A percentile compares a stretch with the other conserved stretches of the same genome.
These are phyloP conservation scores for Penstemon barbatus DNA, from an alignment of 257 asterid genomes.

Conservation along the genomic window DNA sequence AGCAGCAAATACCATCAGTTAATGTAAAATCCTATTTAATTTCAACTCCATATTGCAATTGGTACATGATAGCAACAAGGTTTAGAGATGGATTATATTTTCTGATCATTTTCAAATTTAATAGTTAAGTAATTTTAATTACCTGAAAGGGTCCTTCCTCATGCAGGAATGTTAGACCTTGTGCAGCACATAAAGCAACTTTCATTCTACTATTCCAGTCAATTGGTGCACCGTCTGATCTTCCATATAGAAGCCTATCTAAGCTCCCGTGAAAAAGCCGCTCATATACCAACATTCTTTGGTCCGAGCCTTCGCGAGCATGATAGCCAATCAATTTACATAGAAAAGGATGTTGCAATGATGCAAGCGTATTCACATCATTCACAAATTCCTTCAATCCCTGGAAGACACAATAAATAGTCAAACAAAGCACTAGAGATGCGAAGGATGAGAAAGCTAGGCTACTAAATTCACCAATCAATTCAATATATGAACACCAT, in stretches of 20 bases:
- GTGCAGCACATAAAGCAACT: conserved; percentile 89
- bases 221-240: conserved; percentile 88
- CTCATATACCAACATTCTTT: conserved; percentile 85
- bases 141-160: conserved; percentile 99
- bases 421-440: conserved; percentile 8
- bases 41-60: conserved; percentile 16
- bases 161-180: conserved; percentile 87
- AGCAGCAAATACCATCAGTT: conserved; percentile 26
- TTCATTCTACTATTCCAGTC: conserved; percentile 96
- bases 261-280: conserved; percentile 86
- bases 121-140: conserved; percentile 20
- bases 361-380: conserved; percentile 74
- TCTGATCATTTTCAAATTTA: conserved; percentile 9
- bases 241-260: conserved; percentile 80
- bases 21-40: conserved; percentile 5
- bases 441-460: neutral
- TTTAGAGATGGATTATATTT: neutral
- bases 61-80: conserved; percentile 5
- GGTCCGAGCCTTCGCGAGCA: conserved; percentile 83
- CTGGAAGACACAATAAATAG: conserved; percentile 40
- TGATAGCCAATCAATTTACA: conserved; percentile 88
- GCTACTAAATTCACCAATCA: neutral
- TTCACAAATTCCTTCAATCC: conserved; percentile 80
- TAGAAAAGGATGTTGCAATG: conserved; percentile 73
- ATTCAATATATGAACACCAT: conserved; percentile 13